These are phyloP conservation scores for Viridothelium virens DNA, from an alignment of 495 filamentous ascomycete species.

Conservation along the genomic window DNA sequence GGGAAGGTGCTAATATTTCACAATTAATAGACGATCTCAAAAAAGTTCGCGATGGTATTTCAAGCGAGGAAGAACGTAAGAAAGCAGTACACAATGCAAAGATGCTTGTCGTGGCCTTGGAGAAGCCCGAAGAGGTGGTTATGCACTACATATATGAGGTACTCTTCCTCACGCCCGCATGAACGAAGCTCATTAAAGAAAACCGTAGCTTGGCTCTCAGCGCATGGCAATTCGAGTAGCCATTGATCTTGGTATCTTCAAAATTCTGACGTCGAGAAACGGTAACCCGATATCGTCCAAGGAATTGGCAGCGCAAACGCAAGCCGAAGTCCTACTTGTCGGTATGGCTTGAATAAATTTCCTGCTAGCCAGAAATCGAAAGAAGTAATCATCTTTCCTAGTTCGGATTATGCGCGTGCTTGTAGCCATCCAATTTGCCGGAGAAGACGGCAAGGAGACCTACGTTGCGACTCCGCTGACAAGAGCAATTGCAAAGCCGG, in stretches of 20 bases:
- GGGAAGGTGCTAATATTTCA: no score
- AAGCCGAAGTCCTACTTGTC: neutral
- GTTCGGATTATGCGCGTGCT: neutral
- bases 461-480: neutral
- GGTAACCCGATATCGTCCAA: neutral
- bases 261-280: neutral
- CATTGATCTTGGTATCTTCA: neutral
- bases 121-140: neutral
- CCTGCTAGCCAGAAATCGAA: no score
- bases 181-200: no score
- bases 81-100: neutral
- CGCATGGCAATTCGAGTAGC: neutral
- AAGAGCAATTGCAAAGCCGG: neutral
- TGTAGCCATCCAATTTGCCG: neutral
- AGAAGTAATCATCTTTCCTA: no score
- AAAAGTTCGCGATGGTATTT: neutral
- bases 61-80: neutral
- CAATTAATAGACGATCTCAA: no score
- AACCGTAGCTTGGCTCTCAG: neutral
- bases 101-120: neutral
- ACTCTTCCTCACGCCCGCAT: no score
- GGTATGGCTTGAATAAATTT: neutral
- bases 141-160: neutral
- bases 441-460: neutral
- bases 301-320: neutral